Base-by-base conservation (phyloP, 2,329 filamentous ascomycete genomes). In the Cladosporium austrohemisphaericum region DNA sequence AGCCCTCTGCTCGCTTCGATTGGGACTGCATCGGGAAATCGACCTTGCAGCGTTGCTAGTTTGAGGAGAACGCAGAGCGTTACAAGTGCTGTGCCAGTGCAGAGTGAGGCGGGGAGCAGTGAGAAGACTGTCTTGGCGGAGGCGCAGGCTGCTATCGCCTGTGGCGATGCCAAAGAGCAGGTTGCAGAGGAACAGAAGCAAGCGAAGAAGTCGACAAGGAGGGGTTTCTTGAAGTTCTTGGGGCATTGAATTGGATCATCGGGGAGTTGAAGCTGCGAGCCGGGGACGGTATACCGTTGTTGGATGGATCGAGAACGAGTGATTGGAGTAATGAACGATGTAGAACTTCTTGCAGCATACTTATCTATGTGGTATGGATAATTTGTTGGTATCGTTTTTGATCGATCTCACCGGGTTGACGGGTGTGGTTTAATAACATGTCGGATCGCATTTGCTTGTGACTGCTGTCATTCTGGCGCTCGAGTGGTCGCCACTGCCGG, bases 41-140 rank as follows among this genome's bases (percentile, higher is more conserved):
- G 44, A 1, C 25, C 33, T 4, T 18, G 41, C 57, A 60, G 51
- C 45, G 35, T 56, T 9, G 48, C 56, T 8, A 43, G 37, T 5
- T 35, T 65, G 32, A 57, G 58, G 19, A 57, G 61, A 43, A 55
- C 62, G n/a, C 61, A 65, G 49, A 65, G 63, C 43, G 62, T 65
- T 1, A 52, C 18, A 6, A 29, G 35, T 26, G 41, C 25, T n/a
- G n/a, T n/a, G n/a, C n/a, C n/a, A n/a, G n/a, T 22, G 26, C 23
- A 19, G 32, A 44, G 35, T 14, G 40, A 49, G 13, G 16, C 25
- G 6, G 47, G 40, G 4, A 40, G 22, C 9, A 41, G 47, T 36
- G 47, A 19, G 14, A 37, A 28, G 38, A 43, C 47, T 16, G 29
- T 43, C 11, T n/a, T 33, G 31, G 29, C 40, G 2, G 40, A 37